A percentile compares a stretch with the other conserved stretches of the same genome.
Evolutionary conservation across 1,139 yeast genomes (phyloP).

Genomic region (Blastobotrys buckinghamii): DNA sequence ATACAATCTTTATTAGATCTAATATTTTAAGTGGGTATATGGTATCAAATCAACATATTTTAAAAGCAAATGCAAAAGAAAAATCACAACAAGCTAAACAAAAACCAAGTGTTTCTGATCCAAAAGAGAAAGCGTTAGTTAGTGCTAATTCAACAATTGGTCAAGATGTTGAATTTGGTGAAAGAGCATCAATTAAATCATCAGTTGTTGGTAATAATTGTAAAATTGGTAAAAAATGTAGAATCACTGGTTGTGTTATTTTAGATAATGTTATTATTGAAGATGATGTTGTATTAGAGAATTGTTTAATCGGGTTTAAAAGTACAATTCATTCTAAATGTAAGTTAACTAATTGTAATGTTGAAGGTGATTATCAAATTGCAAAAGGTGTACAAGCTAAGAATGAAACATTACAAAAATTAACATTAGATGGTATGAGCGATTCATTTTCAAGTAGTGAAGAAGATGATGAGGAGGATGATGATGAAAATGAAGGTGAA

Average conservation of each 20-base stretch:
- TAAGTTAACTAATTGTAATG: slow-evolving; percentile 58
- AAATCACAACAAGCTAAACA: slow-evolving; percentile 12
- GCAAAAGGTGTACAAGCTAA: slow-evolving; percentile 54
- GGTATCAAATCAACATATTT: slow-evolving; percentile 82
- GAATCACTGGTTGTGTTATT: slow-evolving; percentile 79
- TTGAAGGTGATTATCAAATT: slow-evolving; percentile 74
- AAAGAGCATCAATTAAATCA: slow-evolving; percentile 77
- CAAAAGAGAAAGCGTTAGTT: slow-evolving; percentile 45
- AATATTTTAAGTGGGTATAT: slow-evolving; percentile 75
- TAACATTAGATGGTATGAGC: slow-evolving; percentile 27
- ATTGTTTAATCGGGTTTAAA: slow-evolving; percentile 74
- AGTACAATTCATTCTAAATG: slow-evolving; percentile 46
- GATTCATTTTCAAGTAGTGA: slow-evolving; percentile 10
- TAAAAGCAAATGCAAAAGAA: slow-evolving; percentile 43
- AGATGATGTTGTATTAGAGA: slow-evolving; percentile 71
- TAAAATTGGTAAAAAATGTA: slow-evolving; percentile 75
- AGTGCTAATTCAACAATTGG: slow-evolving; percentile 86
- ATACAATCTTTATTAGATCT: slow-evolving; percentile 62
- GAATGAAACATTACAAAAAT: slow-evolving; percentile 73
- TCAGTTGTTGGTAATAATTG: slow-evolving; percentile 78
- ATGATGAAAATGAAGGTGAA: slow-evolving; percentile 24
- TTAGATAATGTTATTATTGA: slow-evolving; percentile 66
- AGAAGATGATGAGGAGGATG: slow-evolving; percentile 36
- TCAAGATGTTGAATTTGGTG: slow-evolving; percentile 53
- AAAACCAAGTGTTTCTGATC: slow-evolving; percentile 3